A percentile compares a stretch with the other conserved stretches of the same genome.
Evolutionary conservation across 2,329 filamentous ascomycete species (phyloP).

Genomic region (Paecilomyces variotii): DNA sequence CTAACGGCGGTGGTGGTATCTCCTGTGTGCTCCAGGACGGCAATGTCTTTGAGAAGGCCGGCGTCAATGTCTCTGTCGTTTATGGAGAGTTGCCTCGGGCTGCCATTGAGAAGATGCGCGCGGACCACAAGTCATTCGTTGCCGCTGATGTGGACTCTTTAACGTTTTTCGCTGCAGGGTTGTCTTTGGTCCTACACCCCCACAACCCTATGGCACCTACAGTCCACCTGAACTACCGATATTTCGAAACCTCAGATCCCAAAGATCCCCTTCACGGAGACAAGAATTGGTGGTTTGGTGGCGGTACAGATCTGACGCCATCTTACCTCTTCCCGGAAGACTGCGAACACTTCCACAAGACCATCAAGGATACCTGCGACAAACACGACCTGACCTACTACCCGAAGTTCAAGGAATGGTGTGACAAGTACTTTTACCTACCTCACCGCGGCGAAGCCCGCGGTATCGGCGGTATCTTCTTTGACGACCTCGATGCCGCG

Average conservation of each 20-base stretch:
- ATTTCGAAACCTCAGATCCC: constrained; percentile 89
- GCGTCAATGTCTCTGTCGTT: constrained; percentile 89
- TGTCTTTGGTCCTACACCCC: constrained; percentile 90
- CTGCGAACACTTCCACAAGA: constrained; percentile 90
- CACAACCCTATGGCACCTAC: constrained; percentile 95
- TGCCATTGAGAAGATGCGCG: constrained; percentile 87
- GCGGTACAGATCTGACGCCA: constrained; percentile 88
- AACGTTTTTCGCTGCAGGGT: constrained; percentile 89
- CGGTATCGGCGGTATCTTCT: constrained; percentile 94
- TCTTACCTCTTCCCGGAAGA: constrained; percentile 95
- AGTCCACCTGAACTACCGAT: constrained; percentile 95
- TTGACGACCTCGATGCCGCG: constrained; percentile 79
- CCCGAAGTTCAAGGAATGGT: constrained; percentile 94
- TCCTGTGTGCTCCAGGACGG: constrained; percentile 93
- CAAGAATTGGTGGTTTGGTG: constrained; percentile 93
- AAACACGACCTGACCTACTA: constrained; percentile 89
- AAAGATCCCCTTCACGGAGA: constrained; percentile 61
- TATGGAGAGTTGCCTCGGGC: constrained; percentile 83
- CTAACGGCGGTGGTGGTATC: constrained; percentile 84
- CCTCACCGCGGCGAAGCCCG: constrained; percentile 82
- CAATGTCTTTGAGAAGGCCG: constrained; percentile 95
- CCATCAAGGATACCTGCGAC: constrained; percentile 87
- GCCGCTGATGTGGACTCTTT: constrained; percentile 68
- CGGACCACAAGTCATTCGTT: constrained; percentile 84
- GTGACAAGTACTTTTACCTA: constrained; percentile 93